Percentiles rank a stretch among this genome's conserved stretches.
Conservation (phyloP, 352 stramenopile genomes). For the Phytophthora cactorum region DNA sequence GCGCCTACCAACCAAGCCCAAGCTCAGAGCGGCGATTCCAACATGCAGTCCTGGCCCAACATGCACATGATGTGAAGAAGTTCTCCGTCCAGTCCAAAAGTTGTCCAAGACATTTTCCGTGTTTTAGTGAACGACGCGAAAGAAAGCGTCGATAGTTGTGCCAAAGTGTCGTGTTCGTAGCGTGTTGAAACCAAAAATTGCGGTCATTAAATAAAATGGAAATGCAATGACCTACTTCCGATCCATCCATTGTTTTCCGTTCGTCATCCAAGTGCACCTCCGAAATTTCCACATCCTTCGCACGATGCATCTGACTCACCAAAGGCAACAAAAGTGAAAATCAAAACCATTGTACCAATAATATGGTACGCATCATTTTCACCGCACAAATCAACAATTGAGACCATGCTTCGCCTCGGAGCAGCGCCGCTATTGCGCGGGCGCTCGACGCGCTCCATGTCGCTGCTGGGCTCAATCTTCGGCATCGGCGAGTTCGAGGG, state of each 20-base stretch:
- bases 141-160: conserved; percentile 37
- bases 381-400: background rate
- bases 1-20: conserved; percentile 28
- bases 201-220: conserved; percentile 22
- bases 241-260: background rate
- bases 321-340: background rate
- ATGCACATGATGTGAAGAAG: conserved; percentile 72
- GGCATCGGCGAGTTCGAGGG: conserved; percentile 85
- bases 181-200: conserved; percentile 30
- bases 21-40: conserved; percentile 54
- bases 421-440: conserved; percentile 9
- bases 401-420: conserved; percentile 20
- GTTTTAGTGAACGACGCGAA: conserved; percentile 35
- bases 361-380: background rate
- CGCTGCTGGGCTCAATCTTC: conserved; percentile 77
- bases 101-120: conserved; percentile 11
- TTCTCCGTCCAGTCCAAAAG: background rate
- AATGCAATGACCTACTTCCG: background rate
- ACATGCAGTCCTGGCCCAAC: conserved; percentile 74
- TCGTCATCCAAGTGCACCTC: background rate
- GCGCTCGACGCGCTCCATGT: conserved; percentile 52
- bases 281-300: too few species aligned
- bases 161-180: conserved; percentile 24
- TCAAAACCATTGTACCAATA: background rate
- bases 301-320: background rate